Conservation (phyloP, 1,284 basidiomycete species). For the Peniophora sp. region DNA sequence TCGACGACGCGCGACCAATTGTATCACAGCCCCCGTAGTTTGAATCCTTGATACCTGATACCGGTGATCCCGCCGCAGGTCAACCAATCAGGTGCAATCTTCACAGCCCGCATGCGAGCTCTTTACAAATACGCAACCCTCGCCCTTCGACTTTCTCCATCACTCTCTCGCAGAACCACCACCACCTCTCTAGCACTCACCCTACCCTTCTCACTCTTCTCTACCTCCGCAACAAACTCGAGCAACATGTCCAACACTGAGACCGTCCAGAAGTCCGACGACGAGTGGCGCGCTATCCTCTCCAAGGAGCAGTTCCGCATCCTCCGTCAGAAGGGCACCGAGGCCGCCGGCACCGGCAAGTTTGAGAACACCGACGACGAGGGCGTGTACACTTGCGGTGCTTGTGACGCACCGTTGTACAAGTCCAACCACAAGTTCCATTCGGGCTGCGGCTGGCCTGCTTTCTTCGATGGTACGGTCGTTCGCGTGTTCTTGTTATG, state of each 20-base stretch:
- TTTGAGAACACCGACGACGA: conserved; percentile 64
- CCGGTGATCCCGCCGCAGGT: too few relatives aligned
- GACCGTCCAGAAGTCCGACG: conserved; percentile 49
- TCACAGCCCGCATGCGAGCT: neutral
- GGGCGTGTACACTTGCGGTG: conserved; percentile 72
- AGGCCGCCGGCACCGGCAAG: conserved; percentile 67
- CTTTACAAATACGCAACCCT: neutral
- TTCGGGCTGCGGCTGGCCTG: conserved; percentile 96
- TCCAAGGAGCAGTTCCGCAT: conserved; percentile 86
- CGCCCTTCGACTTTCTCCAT: neutral
- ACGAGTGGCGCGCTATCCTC: conserved; percentile 84
- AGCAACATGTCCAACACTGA: neutral
- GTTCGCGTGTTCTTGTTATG: conserved; percentile 15
- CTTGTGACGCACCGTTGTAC: conserved; percentile 70
- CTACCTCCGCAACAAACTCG: neutral
- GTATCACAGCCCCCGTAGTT: too few relatives aligned
- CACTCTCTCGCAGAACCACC: neutral
- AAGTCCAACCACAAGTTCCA: conserved; percentile 88
- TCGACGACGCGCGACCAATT: too few relatives aligned
- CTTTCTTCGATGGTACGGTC: conserved; percentile 79
- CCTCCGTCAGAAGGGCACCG: conserved; percentile 84
- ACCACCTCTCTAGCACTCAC: neutral
- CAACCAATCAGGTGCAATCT: too few relatives aligned
- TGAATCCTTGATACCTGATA: too few relatives aligned
- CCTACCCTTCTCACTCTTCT: neutral